Conservation (phyloP, 2,329 filamentous ascomycete genomes). For the Periconia macrospinosa region DNA sequence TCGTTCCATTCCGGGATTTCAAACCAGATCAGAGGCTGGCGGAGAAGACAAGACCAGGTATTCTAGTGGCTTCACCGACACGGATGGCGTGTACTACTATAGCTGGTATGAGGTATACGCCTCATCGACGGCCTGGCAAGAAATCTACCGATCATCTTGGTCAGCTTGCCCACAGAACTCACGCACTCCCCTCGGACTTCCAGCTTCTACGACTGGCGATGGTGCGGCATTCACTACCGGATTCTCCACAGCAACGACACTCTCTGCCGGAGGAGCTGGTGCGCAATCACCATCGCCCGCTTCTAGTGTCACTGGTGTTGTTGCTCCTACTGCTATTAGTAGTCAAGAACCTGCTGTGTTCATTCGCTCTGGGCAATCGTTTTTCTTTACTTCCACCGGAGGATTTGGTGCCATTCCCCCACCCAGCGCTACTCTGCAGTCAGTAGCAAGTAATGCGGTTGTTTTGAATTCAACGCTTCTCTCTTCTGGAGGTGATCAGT, state of each 20-base stretch:
- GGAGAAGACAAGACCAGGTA: conserved; percentile 24
- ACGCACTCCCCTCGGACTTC: conserved; percentile 24
- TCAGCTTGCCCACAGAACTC: conserved; percentile 10
- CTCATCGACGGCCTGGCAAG: conserved; percentile 32
- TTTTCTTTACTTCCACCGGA: conserved; percentile 17
- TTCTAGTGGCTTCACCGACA: conserved; percentile 23
- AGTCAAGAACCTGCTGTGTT: conserved; percentile 10
- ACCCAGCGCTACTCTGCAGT: background rate
- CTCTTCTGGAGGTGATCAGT: conserved; percentile 2
- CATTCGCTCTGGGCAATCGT: conserved; percentile 13
- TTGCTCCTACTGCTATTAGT: background rate
- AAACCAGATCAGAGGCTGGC: conserved; percentile 20
- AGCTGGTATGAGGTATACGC: conserved; percentile 26
- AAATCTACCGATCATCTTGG: conserved; percentile 26
- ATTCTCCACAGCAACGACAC: conserved; percentile 21
- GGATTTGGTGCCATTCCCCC: conserved; percentile 14
- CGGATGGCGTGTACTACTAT: conserved; percentile 22
- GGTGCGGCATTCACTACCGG: conserved; percentile 23
- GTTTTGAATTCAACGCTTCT: conserved; percentile 2
- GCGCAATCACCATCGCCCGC: conserved; percentile 5
- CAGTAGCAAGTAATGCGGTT: background rate
- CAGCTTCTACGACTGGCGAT: conserved; percentile 26
- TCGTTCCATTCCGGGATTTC: conserved; percentile 25
- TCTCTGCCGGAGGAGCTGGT: conserved; percentile 17
- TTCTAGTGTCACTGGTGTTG: conserved; percentile 9